Base-by-base conservation (phyloP, 345 rosid species). In the Pelargonium nanum region DNA sequence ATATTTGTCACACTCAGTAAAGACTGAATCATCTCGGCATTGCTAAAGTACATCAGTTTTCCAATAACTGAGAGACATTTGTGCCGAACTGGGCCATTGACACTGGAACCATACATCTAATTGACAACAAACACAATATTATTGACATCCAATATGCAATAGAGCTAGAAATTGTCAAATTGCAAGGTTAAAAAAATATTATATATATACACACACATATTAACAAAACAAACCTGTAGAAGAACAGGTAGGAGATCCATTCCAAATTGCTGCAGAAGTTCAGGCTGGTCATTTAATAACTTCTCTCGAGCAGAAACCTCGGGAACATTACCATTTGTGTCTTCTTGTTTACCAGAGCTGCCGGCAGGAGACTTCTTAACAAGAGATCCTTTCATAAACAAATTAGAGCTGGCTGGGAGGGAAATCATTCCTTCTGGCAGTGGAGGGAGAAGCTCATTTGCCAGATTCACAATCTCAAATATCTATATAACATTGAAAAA, bases 51-150 rank as follows among this genome's bases (percentile, higher is more conserved):
- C 99, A 90, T 94, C 75, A 94, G 66, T 72, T 94, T 94, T 56
- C 91, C 99, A 59, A 94, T 85, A 40, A 88, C 97, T 16, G 97
- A 85, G 50, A 94, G 96, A 80, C 96, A 94, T 76, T 90, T 94
- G 72, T 90, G 91, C 30, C 97, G 99, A 68, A 94, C 89, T 22
- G 95, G 81, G 44, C 92, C 82, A 75, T 82, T 94, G 63, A 94
- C 95, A 65, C 97, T 94, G 63, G 97, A 88, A 59, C 99, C 97
- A 83, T 90, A 94, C n/a, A 85, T 90, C 99, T 94, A 89, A 66
- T 68, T 53, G 65, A 63, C 65, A 78, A 53, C 60, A 59, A 22
- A 69, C 9, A 50, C 72, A 57, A 65, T 24, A 40, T 40, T 40
- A 40, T 15, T 61, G 60, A 53, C 26, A 8, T 57, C 15, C 53